Conservation (phyloP, 306 rosid species). For the Vigna mungo region DNA sequence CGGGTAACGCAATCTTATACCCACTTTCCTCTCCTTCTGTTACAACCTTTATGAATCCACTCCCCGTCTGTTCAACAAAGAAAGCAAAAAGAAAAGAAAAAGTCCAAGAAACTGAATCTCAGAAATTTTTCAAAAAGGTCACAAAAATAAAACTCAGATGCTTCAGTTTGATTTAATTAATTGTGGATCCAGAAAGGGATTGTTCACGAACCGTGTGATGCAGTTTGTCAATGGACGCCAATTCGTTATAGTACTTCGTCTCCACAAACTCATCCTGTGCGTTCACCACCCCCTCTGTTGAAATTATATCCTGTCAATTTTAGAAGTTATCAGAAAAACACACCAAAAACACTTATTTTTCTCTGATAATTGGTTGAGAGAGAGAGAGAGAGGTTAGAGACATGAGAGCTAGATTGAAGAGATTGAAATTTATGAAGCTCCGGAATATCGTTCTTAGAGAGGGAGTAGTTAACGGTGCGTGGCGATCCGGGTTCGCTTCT, state of each 20-base stretch:
- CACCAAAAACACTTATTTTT: background rate
- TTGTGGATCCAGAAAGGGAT: background rate
- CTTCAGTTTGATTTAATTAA: background rate
- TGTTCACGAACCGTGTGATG: constrained; percentile 63
- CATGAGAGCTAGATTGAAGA: constrained; percentile 63
- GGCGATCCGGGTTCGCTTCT: constrained; percentile 60
- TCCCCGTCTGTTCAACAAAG: constrained; percentile 62
- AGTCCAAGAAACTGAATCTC: background rate
- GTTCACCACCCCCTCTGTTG: constrained; percentile 36
- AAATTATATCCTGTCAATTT: constrained; percentile 34
- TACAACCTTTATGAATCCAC: constrained; percentile 66
- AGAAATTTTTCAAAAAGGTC: background rate
- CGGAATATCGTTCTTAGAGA: constrained; percentile 45
- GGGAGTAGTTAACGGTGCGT: constrained; percentile 18
- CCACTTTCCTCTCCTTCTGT: constrained; percentile 47
- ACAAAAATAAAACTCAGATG: background rate
- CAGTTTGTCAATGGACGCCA: constrained; percentile 65
- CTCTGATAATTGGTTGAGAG: no score
- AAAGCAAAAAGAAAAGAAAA: background rate
- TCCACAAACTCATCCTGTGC: constrained; percentile 70
- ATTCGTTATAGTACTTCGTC: constrained; percentile 66
- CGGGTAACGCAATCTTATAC: constrained; percentile 36
- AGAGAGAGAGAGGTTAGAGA: background rate
- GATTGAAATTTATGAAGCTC: constrained; percentile 67
- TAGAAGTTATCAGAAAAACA: background rate